phyloP scores from a whole-genome alignment of 176 grass and related monocot species.

The Bothriochloa decipiens region DNA sequence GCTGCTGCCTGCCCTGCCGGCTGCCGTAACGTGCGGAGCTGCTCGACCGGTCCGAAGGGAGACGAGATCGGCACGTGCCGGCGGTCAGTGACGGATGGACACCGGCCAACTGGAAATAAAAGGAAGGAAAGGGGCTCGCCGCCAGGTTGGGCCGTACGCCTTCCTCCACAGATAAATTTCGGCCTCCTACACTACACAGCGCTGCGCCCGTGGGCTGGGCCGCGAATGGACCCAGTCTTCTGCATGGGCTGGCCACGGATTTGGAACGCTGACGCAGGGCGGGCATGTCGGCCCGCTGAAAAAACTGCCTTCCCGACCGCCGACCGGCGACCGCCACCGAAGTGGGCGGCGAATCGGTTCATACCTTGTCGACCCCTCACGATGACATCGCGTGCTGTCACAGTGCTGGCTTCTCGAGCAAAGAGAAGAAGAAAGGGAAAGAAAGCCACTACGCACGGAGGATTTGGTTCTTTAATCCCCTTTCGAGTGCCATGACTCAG shows the following conservation, averaged over 20 bases:
- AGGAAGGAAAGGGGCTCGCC: not conserved
- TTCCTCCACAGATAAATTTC: not conserved
- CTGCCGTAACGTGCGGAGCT: not conserved
- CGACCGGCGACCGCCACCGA: not conserved
- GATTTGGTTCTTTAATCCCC: not conserved
- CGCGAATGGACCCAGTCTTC: not conserved
- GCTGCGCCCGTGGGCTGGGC: constrained; percentile 4
- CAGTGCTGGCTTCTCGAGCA: not conserved
- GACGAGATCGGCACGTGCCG: not conserved
- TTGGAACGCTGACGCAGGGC: not conserved
- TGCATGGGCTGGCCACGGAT: not conserved
- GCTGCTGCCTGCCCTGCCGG: not conserved
- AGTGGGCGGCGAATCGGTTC: not conserved
- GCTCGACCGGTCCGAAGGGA: not conserved
- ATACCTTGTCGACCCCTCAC: not conserved
- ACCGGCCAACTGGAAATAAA: not conserved
- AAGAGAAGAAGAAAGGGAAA: not conserved
- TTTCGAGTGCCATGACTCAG: not conserved
- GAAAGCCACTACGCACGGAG: not conserved
- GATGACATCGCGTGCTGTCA: not conserved
- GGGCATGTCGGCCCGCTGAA: not conserved
- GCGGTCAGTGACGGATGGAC: not conserved
- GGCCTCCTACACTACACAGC: not conserved
- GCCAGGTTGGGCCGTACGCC: not conserved
- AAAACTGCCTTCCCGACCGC: not conserved